Percentiles rank a stretch among this genome's conserved stretches.
Conservation (phyloP, 2,329 filamentous ascomycete species). For the Fusarium udum region DNA sequence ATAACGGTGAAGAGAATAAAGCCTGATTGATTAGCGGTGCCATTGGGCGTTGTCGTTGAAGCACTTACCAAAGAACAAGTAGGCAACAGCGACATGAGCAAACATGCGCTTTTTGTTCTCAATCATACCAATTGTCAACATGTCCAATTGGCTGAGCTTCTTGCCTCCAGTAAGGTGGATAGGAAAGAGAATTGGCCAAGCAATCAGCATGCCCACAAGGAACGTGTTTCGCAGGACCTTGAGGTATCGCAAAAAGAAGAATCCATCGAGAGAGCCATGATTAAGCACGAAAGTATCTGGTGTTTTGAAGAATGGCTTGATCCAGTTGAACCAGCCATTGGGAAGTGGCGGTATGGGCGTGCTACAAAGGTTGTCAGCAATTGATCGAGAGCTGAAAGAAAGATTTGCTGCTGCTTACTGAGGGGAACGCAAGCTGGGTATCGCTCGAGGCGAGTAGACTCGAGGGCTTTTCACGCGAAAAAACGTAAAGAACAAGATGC, state of each 20-base stretch:
- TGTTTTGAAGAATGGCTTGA: constrained; percentile 71
- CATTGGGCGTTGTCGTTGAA: too few species aligned
- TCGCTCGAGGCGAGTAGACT: constrained; percentile 65
- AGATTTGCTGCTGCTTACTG: constrained; percentile 43
- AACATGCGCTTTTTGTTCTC: constrained; percentile 70
- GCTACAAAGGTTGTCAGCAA: constrained; percentile 46
- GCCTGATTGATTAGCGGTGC: constrained; percentile 53
- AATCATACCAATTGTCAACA: constrained; percentile 83
- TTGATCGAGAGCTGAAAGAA: constrained; percentile 7
- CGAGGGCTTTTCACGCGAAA: constrained; percentile 59
- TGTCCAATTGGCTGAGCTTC: constrained; percentile 72
- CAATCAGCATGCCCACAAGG: constrained; percentile 83
- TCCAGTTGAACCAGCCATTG: constrained; percentile 72
- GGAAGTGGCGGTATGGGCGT: constrained; percentile 69
- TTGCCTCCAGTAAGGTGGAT: constrained; percentile 85
- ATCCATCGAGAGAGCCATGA: constrained; percentile 91
- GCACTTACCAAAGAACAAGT: constrained; percentile 71
- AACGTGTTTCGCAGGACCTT: constrained; percentile 80
- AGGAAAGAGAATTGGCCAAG: constrained; percentile 87
- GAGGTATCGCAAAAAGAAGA: constrained; percentile 82
- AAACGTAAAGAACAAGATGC: constrained; percentile 59
- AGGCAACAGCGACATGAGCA: constrained; percentile 82
- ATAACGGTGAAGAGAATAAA: constrained; percentile 92
- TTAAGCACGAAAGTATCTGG: constrained; percentile 84
- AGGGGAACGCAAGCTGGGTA: constrained; percentile 58